phyloP scores from a whole-genome alignment of 441 rosid genomes.

The Pelargonium australe region DNA sequence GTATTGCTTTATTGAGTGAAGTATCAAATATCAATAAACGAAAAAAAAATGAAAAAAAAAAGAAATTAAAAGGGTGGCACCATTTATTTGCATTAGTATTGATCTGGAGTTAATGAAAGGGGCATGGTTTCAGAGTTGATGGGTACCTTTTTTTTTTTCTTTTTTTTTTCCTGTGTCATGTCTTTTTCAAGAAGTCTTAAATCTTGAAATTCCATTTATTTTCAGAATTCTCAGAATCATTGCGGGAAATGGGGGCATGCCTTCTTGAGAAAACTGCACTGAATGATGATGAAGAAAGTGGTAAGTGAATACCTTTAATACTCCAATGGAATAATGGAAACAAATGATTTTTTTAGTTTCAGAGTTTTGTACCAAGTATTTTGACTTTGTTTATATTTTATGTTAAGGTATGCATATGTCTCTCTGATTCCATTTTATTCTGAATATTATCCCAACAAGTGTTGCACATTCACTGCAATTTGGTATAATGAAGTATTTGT shows the following conservation, averaged over 20 bases:
- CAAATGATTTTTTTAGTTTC: neutral
- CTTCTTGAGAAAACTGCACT: slow-evolving; percentile 60
- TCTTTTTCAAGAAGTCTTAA: neutral
- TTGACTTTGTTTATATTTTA: neutral
- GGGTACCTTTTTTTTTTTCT: neutral
- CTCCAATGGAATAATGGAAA: neutral
- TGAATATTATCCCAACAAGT: too few relatives aligned
- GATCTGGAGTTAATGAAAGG: too few relatives aligned
- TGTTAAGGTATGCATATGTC: neutral
- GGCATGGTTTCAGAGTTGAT: neutral
- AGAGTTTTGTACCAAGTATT: neutral
- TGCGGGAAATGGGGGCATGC: slow-evolving; percentile 60
- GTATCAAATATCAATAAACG: neutral
- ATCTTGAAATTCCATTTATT: slow-evolving; percentile 22
- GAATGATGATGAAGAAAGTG: slow-evolving; percentile 70
- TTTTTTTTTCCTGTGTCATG: neutral
- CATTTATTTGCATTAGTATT: neutral
- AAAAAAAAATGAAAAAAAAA: neutral
- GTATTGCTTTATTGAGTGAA: neutral
- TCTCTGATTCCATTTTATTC: neutral
- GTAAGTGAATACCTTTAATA: slow-evolving; percentile 30
- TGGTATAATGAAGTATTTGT: neutral
- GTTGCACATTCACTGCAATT: neutral
- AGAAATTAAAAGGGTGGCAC: neutral
- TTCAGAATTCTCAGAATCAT: slow-evolving; percentile 69